Evolutionary conservation across 371 early-diverging fungal genomes (phyloP).

Genomic region (Entomophthora muscae): DNA sequence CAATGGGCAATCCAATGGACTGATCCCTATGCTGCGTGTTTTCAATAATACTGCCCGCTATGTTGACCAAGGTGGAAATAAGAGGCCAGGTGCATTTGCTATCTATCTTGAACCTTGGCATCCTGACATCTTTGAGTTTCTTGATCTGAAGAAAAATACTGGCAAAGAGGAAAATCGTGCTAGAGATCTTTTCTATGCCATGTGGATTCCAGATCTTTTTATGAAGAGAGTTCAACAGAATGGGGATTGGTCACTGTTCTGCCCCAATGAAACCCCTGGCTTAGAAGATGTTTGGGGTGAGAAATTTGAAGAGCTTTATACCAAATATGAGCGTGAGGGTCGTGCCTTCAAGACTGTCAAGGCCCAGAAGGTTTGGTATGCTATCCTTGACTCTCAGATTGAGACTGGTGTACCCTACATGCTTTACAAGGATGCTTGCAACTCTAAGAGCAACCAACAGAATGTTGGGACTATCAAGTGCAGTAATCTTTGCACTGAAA

Average conservation of each 20-base stretch:
- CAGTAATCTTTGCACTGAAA: constrained; percentile 78
- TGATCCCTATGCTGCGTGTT: constrained; percentile 96
- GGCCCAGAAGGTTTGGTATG: constrained; percentile 98
- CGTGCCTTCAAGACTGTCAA: constrained; percentile 71
- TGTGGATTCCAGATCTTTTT: constrained; percentile 99
- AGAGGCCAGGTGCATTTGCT: constrained; percentile 98
- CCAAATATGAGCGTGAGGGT: constrained; percentile 76
- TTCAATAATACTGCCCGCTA: constrained; percentile 97
- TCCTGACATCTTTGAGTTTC: constrained; percentile 93
- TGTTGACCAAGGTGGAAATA: constrained; percentile 98
- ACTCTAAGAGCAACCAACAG: constrained; percentile 68
- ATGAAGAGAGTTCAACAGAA: constrained; percentile 96
- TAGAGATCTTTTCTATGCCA: constrained; percentile 92
- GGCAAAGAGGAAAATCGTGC: constrained; percentile 97
- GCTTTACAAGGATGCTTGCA: constrained; percentile 87
- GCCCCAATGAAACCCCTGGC: constrained; percentile 92
- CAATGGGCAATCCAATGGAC: constrained; percentile 95
- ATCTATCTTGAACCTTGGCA: constrained; percentile 99
- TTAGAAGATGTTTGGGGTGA: constrained; percentile 90
- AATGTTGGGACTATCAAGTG: constrained; percentile 94
- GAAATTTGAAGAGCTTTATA: constrained; percentile 81
- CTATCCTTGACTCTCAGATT: constrained; percentile 93
- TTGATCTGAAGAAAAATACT: constrained; percentile 97
- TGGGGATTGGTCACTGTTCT: constrained; percentile 94
- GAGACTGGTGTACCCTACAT: constrained; percentile 99